Evolutionary conservation across 1,284 basidiomycete genomes (phyloP).

Genomic region (Neolentinus lepideus): DNA sequence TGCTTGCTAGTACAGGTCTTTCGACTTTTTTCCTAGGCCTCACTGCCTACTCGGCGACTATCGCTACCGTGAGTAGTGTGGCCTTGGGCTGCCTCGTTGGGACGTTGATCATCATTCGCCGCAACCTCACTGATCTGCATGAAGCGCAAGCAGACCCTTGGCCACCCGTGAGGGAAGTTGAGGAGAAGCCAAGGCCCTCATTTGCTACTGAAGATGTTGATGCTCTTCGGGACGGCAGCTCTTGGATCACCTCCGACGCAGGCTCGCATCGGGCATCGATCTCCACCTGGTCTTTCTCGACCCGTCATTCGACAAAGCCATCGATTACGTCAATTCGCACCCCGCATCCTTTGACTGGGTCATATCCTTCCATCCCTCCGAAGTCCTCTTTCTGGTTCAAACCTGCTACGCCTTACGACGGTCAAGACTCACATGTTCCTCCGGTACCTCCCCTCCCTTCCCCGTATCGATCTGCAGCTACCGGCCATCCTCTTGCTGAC

Average conservation of each 20-base stretch:
- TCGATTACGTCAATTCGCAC: conserved; percentile 27
- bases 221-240: conserved; percentile 59
- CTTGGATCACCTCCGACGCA: conserved; percentile 66
- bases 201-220: conserved; percentile 65
- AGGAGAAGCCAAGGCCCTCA: conserved; percentile 48
- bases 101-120: conserved; percentile 55
- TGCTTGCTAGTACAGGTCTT: conserved; percentile 47
- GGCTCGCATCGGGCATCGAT: conserved; percentile 48
- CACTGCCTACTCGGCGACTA: conserved; percentile 43
- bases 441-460: conserved; percentile 61
- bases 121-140: conserved; percentile 42
- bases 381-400: conserved; percentile 60
- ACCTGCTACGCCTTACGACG: conserved; percentile 28
- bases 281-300: conserved; percentile 66
- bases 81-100: conserved; percentile 47
- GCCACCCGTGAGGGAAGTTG: conserved; percentile 43
- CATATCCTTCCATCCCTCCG: conserved; percentile 39
- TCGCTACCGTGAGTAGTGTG: conserved; percentile 43
- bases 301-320: conserved; percentile 26
- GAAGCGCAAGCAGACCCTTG: conserved; percentile 45
- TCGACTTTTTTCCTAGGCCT: conserved; percentile 54
- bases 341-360: conserved; percentile 29
- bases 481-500: conserved; percentile 28
- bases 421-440: conserved; percentile 32
- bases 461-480: conserved; percentile 40